A percentile compares a stretch with the other conserved stretches of the same genome.
Evolutionary conservation across 2,329 filamentous ascomycete genomes (phyloP).

Genomic region (Exophiala sideris): DNA sequence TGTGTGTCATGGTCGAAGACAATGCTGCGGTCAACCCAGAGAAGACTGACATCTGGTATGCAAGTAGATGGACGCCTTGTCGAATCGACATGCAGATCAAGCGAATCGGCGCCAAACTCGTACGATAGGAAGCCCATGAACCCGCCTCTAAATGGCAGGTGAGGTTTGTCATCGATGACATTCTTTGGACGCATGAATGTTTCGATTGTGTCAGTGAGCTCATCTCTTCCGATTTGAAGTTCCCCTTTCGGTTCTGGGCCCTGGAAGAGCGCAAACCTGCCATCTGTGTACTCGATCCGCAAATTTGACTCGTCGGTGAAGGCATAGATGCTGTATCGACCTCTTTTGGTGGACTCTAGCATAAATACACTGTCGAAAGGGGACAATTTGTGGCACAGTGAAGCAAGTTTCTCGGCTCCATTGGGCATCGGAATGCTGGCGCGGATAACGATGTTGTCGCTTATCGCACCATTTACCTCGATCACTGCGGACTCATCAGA

Average conservation of each 20-base stretch:
- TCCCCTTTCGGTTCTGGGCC: background rate
- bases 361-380: slow-evolving; percentile 32
- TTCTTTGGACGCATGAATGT: slow-evolving; percentile 10
- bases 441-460: background rate
- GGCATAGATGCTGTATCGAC: slow-evolving; percentile 71
- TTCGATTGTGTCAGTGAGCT: slow-evolving; percentile 7
- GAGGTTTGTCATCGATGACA: slow-evolving; percentile 1
- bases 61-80: slow-evolving; percentile 26
- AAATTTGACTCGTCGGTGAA: slow-evolving; percentile 58
- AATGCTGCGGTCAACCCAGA: slow-evolving; percentile 73
- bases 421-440: background rate
- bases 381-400: slow-evolving; percentile 12
- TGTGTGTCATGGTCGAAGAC: slow-evolving; percentile 69
- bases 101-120: slow-evolving; percentile 65
- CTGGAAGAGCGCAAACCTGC: background rate
- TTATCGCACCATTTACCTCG: background rate
- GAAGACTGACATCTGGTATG: slow-evolving; percentile 69
- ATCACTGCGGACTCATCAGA: background rate
- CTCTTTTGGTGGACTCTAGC: slow-evolving; percentile 40
- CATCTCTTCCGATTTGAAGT: slow-evolving; percentile 2
- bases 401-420: slow-evolving; percentile 28
- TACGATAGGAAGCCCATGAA: slow-evolving; percentile 84
- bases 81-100: slow-evolving; percentile 47
- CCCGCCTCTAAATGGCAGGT: slow-evolving; percentile 70
- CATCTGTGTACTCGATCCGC: slow-evolving; percentile 52